Evolutionary conservation across 1,139 yeast species (phyloP), one percentile per base, ranked within the genome.

Genomic region (Zygotorulaspora mrakii): DNA sequence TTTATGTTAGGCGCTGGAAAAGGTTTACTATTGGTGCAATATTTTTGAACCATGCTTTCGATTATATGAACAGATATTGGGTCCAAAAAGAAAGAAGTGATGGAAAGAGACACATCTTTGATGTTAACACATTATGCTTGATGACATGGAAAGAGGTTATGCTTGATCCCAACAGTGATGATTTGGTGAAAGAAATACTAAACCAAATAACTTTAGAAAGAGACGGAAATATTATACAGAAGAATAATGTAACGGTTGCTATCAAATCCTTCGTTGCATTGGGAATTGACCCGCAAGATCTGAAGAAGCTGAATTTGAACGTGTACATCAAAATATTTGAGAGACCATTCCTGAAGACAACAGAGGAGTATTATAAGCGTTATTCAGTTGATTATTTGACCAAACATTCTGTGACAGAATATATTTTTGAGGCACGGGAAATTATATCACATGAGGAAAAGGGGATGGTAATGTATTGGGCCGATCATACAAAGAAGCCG

Each of bases 61-160:
- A 89, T 61, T 94, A 94, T 64, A 80, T 94, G 76, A 94, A 94
- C 64, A 76, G 97, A 49, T 91, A 91, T 65, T 94, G 98, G 98
- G 96, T 94, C 35, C 87, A 84, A 56, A 88, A 94, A 60, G 97
- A 91, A 64, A 76, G 97, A 56, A 85, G 89, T 31, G 97, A 91
- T 60, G 97, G 97, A n/a, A 78, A 87, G 55, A 75, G 89, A 50
- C 88, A 87, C 55, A 79, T 91, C 35, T 87, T 81, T 62, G 98
- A 94, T 63, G 94, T 94, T 26, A 82, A 86, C 57, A 88, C 96
- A 1, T 70, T 91, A 52, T 83, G 95, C 40, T 69, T 91, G 45
- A 73, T 88, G 49, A 82, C 87, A 39, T 94, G 99, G 99, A 82
- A 85, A 56, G 77, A 79, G 46, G 79, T 79, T 48, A 74, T 91